These are phyloP conservation scores for Aristolochia californica DNA, from an alignment of 164 flowering plant species.

Conservation along the genomic window DNA sequence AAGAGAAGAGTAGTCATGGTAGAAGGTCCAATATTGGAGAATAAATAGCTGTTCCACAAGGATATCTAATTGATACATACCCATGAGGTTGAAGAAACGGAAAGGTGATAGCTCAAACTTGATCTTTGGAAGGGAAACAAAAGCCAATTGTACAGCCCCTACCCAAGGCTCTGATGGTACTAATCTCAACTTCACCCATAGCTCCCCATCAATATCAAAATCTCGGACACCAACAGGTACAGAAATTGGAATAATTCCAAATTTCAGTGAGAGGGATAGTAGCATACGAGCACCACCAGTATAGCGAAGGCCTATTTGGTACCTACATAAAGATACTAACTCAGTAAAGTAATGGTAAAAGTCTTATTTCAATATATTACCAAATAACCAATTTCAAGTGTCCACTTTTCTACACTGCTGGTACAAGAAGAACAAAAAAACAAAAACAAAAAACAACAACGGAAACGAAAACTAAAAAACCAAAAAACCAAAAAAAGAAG, in stretches of 20 bases:
- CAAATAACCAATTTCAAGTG: neutral
- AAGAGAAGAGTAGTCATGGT: too few relatives aligned
- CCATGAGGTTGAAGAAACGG: conserved; percentile 92
- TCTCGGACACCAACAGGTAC: conserved; percentile 86
- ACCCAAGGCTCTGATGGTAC: conserved; percentile 96
- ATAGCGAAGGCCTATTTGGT: conserved; percentile 91
- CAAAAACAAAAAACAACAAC: too few relatives aligned
- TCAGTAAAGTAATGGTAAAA: neutral
- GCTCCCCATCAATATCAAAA: conserved; percentile 97
- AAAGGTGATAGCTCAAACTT: conserved; percentile 85
- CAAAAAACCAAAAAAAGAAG: too few relatives aligned
- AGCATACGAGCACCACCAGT: conserved; percentile 96
- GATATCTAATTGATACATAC: conserved; percentile 29
- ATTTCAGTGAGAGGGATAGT: conserved; percentile 67
- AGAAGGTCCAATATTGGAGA: neutral
- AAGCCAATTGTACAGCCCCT: conserved; percentile 92
- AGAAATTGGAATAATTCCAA: conserved; percentile 62
- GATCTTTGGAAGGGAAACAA: conserved; percentile 93
- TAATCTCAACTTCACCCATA: conserved; percentile 89
- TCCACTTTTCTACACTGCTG: too few relatives aligned
- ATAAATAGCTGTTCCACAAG: neutral
- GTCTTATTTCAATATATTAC: conserved; percentile 1
- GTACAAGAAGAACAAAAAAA: too few relatives aligned
- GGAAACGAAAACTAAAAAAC: too few relatives aligned
- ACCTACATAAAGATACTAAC: conserved; percentile 31